A percentile compares a stretch with the other conserved stretches of the same genome.
Evolutionary conservation across 768 basidiomycete species (phyloP).

Genomic region (Mycena latifolia): DNA sequence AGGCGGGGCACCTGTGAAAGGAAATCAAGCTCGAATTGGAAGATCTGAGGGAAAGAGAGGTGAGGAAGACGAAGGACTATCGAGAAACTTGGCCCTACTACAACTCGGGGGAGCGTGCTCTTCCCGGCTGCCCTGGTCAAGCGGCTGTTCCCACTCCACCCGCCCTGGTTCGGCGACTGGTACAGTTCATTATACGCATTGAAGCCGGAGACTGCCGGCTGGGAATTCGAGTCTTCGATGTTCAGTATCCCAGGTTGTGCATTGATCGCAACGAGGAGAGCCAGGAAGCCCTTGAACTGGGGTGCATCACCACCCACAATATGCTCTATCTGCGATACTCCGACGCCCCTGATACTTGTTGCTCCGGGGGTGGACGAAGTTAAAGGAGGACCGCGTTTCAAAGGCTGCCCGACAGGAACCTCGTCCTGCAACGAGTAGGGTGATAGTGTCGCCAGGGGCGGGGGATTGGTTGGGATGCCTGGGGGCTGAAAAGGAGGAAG

Average conservation of each 20-base stretch:
- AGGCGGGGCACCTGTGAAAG: background rate
- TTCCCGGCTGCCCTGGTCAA: background rate
- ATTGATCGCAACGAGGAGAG: slow-evolving; percentile 7
- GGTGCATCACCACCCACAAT: background rate
- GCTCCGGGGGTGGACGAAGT: background rate
- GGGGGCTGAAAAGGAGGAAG: slow-evolving; percentile 1
- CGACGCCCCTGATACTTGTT: background rate
- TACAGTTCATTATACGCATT: background rate
- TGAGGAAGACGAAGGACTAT: background rate
- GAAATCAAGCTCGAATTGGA: slow-evolving; percentile 1
- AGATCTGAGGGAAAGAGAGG: background rate
- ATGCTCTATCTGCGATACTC: slow-evolving; percentile 6
- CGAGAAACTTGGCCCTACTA: background rate
- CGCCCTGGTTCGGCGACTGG: background rate
- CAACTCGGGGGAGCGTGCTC: background rate
- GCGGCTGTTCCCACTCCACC: background rate
- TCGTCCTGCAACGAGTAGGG: background rate
- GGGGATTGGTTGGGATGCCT: background rate
- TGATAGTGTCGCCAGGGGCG: background rate
- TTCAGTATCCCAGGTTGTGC: background rate
- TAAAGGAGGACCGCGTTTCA: background rate
- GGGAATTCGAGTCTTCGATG: background rate
- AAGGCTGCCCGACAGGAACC: background rate
- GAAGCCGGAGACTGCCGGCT: background rate
- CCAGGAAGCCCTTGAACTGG: background rate